Percentiles rank a stretch among this genome's conserved stretches.
These are phyloP conservation scores for Populus alba DNA, from an alignment of 345 rosid genomes.

Conservation along the genomic window DNA sequence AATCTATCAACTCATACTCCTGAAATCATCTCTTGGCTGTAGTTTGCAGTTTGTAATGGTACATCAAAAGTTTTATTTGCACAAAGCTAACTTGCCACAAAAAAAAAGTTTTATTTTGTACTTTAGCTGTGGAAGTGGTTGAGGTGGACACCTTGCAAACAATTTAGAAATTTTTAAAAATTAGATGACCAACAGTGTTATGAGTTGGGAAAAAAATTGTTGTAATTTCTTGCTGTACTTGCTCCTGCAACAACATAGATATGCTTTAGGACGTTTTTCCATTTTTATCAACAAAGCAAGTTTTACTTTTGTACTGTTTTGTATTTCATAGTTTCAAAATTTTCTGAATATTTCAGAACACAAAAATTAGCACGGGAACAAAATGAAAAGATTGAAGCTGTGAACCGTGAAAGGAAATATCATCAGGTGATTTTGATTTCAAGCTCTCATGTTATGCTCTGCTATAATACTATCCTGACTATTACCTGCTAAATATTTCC, in stretches of 20 bases:
- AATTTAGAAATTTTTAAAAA: too few species aligned
- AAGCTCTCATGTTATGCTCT: not conserved
- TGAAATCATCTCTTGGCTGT: not conserved
- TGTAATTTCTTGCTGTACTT: not conserved
- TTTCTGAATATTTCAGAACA: conserved; percentile 46
- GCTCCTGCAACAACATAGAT: not conserved
- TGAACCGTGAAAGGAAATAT: conserved; percentile 87
- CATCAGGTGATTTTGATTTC: conserved; percentile 67
- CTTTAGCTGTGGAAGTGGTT: too few species aligned
- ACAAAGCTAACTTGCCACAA: too few species aligned
- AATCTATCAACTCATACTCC: not conserved
- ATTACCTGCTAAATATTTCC: not conserved
- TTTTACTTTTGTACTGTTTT: not conserved
- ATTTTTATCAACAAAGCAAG: not conserved
- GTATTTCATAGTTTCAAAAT: not conserved
- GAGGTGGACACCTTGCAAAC: too few species aligned
- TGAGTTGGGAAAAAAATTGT: not conserved
- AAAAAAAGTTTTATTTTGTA: too few species aligned
- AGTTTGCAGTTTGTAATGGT: too few species aligned
- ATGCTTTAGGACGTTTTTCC: not conserved
- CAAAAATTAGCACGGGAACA: conserved; percentile 76
- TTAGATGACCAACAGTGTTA: not conserved
- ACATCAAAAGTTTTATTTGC: too few species aligned
- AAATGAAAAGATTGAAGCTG: conserved; percentile 78
- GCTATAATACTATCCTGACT: not conserved